Evolutionary conservation across 805 yeast species (phyloP).

Genomic region (Metschnikowia reukaufii): DNA sequence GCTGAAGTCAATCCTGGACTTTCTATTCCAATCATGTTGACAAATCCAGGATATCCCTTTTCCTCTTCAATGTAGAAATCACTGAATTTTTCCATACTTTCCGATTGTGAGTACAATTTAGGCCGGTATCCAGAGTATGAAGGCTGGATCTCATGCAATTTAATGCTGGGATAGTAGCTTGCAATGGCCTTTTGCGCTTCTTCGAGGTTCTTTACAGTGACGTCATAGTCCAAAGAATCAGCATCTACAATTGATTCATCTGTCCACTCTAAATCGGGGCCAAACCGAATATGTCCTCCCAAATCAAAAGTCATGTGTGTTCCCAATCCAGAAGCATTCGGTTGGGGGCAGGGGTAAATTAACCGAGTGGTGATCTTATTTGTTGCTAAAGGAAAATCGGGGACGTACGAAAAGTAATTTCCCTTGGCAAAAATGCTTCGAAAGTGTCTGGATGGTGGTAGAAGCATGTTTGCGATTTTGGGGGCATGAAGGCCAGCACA

Average conservation of each 20-base stretch:
- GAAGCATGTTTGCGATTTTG: conserved; percentile 62
- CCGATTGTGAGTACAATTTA: conserved; percentile 53
- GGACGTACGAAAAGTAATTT: conserved; percentile 64
- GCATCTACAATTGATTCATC: conserved; percentile 30
- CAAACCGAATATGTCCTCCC: conserved; percentile 77
- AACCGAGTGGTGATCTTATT: conserved; percentile 29
- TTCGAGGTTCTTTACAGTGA: conserved; percentile 47
- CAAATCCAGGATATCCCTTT: conserved; percentile 70
- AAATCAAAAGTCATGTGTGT: conserved; percentile 84
- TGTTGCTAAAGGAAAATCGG: conserved; percentile 41
- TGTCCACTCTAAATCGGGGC: conserved; percentile 89
- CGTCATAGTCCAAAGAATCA: conserved; percentile 44
- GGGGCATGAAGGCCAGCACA: conserved; percentile 82
- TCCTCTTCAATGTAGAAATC: conserved; percentile 70
- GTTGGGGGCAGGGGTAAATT: conserved; percentile 76
- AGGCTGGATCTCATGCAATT: conserved; percentile 52
- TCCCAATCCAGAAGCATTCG: conserved; percentile 72
- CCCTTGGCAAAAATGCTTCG: conserved; percentile 79
- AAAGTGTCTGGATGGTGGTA: conserved; percentile 61
- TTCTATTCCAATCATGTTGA: conserved; percentile 80
- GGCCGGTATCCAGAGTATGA: conserved; percentile 86
- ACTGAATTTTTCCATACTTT: conserved; percentile 45
- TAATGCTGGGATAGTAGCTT: conserved; percentile 63
- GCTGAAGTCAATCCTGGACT: conserved; percentile 87
- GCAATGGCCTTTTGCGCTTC: conserved; percentile 59